phyloP scores from a whole-genome alignment of 495 filamentous ascomycete species.

The Penicillium tannophilum region DNA sequence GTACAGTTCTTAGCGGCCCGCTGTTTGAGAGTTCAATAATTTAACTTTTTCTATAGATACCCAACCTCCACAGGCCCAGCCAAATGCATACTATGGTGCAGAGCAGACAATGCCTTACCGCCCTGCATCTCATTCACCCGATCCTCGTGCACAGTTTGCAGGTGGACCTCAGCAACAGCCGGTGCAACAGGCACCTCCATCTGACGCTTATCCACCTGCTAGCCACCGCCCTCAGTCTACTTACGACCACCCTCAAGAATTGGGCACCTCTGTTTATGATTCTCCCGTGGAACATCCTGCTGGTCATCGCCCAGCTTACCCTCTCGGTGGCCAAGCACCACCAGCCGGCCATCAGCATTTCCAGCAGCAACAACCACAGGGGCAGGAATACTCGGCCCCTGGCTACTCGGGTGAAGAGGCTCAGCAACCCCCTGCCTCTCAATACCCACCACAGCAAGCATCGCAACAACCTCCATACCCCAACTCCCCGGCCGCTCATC shows the following conservation, averaged over 20 bases:
- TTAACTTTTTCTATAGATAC: conserved; percentile 27
- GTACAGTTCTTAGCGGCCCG: conserved; percentile 6
- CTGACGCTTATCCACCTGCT: conserved; percentile 44
- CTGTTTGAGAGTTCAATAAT: background rate
- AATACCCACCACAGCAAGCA: conserved; percentile 40
- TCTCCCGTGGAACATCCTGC: conserved; percentile 63
- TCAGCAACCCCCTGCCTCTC: conserved; percentile 28
- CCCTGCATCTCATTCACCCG: conserved; percentile 44
- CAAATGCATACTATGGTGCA: conserved; percentile 36
- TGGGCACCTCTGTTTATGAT: conserved; percentile 83
- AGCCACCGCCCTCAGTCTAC: conserved; percentile 68
- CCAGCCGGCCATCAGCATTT: conserved; percentile 41
- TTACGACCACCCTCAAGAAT: conserved; percentile 78
- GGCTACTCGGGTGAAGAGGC: conserved; percentile 61
- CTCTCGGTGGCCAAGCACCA: conserved; percentile 43
- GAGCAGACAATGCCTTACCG: conserved; percentile 43
- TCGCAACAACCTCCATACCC: conserved; percentile 52
- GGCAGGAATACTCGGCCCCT: conserved; percentile 58
- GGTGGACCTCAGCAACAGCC: conserved; percentile 22
- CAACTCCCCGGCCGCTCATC: conserved; percentile 41
- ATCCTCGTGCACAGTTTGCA: conserved; percentile 46
- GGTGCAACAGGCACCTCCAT: conserved; percentile 37
- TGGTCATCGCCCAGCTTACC: conserved; percentile 47
- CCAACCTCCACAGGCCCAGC: conserved; percentile 31
- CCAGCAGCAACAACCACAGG: conserved; percentile 38